phyloP scores from a whole-genome alignment of 148 eudicot genomes.

The Fagopyrum homotropicum region DNA sequence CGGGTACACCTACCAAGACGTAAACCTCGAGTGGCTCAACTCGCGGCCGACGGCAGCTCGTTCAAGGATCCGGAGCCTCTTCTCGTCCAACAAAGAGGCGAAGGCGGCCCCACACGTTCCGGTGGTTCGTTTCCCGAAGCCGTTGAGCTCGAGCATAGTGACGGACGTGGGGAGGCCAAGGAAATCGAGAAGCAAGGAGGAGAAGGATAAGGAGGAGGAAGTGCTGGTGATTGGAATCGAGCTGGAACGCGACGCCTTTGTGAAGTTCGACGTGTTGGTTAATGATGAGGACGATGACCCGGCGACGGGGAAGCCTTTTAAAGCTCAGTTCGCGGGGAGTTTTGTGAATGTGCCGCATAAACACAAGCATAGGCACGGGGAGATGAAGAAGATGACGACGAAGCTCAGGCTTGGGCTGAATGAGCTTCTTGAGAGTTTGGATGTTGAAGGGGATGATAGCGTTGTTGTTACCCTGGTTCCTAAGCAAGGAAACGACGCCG shows the following conservation, averaged over 20 bases:
- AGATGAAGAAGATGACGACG: constrained; percentile 41
- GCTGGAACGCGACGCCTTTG: constrained; percentile 32
- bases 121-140: constrained; percentile 31
- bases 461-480: constrained; percentile 70
- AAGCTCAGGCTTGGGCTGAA: constrained; percentile 50
- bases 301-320: constrained; percentile 26
- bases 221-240: constrained; percentile 43
- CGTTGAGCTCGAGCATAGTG: constrained; percentile 32
- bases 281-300: constrained; percentile 61
- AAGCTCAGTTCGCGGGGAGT: constrained; percentile 77
- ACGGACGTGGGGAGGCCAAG: constrained; percentile 56
- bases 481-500: constrained; percentile 25
- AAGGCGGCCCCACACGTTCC: constrained; percentile 25
- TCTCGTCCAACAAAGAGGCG: constrained; percentile 30
- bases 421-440: constrained; percentile 63
- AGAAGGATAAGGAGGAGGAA: constrained; percentile 55
- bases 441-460: constrained; percentile 70
- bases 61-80: constrained; percentile 21
- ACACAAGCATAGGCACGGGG: constrained; percentile 33
- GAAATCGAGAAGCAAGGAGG: constrained; percentile 50
- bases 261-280: constrained; percentile 63
- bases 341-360: constrained; percentile 76
- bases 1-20: constrained; percentile 61
- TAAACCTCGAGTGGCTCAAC: constrained; percentile 52
- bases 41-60: constrained; percentile 31